A percentile compares a stretch with the other conserved stretches of the same genome.
phyloP scores from a whole-genome alignment of 352 stramenopile genomes.

The Phytophthora colocasiae region DNA sequence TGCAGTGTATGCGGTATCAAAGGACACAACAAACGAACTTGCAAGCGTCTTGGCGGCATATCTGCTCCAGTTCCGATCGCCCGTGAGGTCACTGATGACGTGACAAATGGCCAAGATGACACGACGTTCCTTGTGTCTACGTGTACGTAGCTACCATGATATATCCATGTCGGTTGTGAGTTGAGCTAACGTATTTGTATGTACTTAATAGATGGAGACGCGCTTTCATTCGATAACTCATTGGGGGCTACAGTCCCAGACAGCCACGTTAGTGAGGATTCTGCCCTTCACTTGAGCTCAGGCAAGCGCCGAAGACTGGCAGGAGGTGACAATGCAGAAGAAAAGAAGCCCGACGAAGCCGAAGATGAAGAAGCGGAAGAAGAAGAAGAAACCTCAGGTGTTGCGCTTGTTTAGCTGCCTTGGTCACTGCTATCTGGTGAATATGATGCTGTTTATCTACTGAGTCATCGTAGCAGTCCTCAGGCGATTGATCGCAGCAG shows the following conservation, averaged over 20 bases:
- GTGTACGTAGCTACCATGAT: conserved; percentile 34
- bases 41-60: conserved; percentile 51
- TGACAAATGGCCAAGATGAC: conserved; percentile 32
- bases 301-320: conserved; percentile 37
- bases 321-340: conserved; percentile 6
- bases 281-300: conserved; percentile 16
- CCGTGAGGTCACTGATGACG: conserved; percentile 28
- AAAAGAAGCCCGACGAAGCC: conserved; percentile 23
- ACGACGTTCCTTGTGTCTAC: conserved; percentile 38
- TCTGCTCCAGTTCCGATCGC: conserved; percentile 4
- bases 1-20: conserved; percentile 85
- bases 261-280: conserved; percentile 26
- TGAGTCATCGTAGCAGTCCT: conserved; percentile 74
- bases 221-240: conserved; percentile 45
- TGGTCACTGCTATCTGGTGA: not conserved
- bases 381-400: conserved; percentile 22
- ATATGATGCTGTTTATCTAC: conserved; percentile 32
- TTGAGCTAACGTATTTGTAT: conserved; percentile 11
- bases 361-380: conserved; percentile 25
- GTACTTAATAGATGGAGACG: conserved; percentile 37
- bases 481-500: conserved; percentile 90
- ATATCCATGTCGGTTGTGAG: not conserved
- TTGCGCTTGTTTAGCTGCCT: conserved; percentile 30
- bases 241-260: conserved; percentile 23
- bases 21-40: conserved; percentile 87